phyloP scores from a whole-genome alignment of 768 basidiomycete genomes.

The Sporobolomyces roseus region DNA sequence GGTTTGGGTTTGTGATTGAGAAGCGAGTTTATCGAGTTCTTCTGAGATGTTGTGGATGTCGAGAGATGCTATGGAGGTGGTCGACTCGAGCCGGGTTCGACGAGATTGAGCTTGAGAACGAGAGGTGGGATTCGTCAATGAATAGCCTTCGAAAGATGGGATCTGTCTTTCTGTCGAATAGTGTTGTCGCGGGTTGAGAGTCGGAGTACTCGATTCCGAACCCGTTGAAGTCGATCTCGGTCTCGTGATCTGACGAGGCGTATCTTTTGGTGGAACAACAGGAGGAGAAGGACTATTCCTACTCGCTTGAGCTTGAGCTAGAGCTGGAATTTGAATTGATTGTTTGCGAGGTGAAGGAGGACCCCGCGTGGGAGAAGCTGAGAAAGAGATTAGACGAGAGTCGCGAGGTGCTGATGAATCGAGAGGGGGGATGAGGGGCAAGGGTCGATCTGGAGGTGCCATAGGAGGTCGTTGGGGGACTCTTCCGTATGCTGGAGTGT shows the following conservation, averaged over 20 bases:
- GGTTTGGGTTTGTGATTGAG: not conserved
- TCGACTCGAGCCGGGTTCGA: slow-evolving; percentile 3
- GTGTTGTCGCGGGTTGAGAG: not conserved
- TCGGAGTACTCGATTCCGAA: slow-evolving; percentile 4
- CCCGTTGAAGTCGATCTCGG: not conserved
- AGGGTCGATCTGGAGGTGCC: slow-evolving; percentile 1
- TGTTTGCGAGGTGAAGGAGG: not conserved
- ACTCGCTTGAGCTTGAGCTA: not conserved
- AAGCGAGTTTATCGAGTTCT: not conserved
- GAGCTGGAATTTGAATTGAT: no score
- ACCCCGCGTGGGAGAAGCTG: not conserved
- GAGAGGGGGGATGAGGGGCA: not conserved
- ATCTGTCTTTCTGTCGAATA: no score
- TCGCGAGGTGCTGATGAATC: not conserved
- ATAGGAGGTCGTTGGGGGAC: not conserved
- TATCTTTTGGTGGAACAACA: no score
- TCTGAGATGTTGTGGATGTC: not conserved
- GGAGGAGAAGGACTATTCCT: no score
- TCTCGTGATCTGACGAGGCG: not conserved
- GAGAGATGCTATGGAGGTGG: not conserved
- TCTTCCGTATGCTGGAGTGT: slow-evolving; percentile 6
- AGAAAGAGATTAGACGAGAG: slow-evolving; percentile 1
- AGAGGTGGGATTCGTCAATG: not conserved
- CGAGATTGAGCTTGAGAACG: no score
- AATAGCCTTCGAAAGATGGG: not conserved